Evolutionary conservation across 345 rosid genomes (phyloP).

Genomic region (Raphanus raphanistrum): DNA sequence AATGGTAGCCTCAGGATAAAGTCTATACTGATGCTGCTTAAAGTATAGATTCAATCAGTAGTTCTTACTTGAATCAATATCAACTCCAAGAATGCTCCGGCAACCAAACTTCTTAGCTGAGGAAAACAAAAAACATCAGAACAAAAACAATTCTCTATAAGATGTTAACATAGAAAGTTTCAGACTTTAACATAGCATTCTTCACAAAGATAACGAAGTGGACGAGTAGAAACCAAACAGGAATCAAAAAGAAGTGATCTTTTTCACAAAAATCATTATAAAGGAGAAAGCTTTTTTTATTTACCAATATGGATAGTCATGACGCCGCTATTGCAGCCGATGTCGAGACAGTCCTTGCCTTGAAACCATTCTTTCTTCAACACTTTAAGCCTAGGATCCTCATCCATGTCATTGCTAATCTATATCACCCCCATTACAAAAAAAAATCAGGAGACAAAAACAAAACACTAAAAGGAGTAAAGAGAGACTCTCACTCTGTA

Average conservation of each 20-base stretch:
- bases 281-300: not conserved
- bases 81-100: constrained; percentile 77
- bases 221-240: not conserved
- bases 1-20: too few species aligned
- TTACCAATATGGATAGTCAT: constrained; percentile 74
- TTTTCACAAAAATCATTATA: not conserved
- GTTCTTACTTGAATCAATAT: constrained; percentile 54
- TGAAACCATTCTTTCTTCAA: constrained; percentile 80
- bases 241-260: not conserved
- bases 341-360: constrained; percentile 78
- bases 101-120: constrained; percentile 76
- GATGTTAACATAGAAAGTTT: not conserved
- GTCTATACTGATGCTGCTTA: too few species aligned
- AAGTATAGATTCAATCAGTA: too few species aligned
- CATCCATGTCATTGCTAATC: constrained; percentile 65
- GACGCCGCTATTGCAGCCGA: constrained; percentile 89
- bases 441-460: not conserved
- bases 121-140: not conserved
- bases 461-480: not conserved
- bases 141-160: not conserved
- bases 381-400: constrained; percentile 83
- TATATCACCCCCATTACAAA: constrained; percentile 20
- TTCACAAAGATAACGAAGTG: not conserved
- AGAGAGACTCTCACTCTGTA: constrained; percentile 58
- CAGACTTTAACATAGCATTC: not conserved